Conservation (phyloP, 208 protist genomes). For the Crithidia thermophila region DNA sequence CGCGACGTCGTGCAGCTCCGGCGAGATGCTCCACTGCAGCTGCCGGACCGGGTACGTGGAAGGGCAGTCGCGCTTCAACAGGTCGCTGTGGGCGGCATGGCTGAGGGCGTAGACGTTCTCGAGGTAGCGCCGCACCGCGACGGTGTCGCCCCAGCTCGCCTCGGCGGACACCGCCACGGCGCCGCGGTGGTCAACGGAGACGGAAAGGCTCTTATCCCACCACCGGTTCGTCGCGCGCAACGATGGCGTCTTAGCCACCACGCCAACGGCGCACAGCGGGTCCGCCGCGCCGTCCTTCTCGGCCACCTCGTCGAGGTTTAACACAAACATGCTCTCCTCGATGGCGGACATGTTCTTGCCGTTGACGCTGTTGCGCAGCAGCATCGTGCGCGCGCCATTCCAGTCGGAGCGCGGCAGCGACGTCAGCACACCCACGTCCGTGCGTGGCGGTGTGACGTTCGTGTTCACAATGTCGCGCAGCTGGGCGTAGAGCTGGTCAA, state of each 20-base stretch:
- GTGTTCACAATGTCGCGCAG: slow-evolving; percentile 67
- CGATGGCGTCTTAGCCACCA: slow-evolving; percentile 35
- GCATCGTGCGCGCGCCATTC: slow-evolving; percentile 50
- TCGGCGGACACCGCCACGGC: slow-evolving; percentile 71
- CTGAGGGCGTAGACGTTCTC: slow-evolving; percentile 68
- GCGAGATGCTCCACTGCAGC: slow-evolving; percentile 55
- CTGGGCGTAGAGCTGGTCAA: slow-evolving; percentile 80
- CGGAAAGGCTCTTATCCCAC: slow-evolving; percentile 92
- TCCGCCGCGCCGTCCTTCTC: slow-evolving; percentile 38
- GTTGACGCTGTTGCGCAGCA: slow-evolving; percentile 67
- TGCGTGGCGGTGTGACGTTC: slow-evolving; percentile 30
- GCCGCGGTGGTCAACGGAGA: slow-evolving; percentile 64
- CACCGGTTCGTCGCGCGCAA: slow-evolving; percentile 63
- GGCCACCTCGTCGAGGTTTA: slow-evolving; percentile 75
- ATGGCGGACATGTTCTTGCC: slow-evolving; percentile 60
- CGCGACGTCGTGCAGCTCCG: slow-evolving; percentile 40
- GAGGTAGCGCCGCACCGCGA: slow-evolving; percentile 68
- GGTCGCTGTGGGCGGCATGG: slow-evolving; percentile 34
- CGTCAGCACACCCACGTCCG: slow-evolving; percentile 73
- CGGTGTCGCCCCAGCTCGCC: slow-evolving; percentile 76
- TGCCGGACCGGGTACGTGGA: slow-evolving; percentile 41
- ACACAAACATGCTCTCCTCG: slow-evolving; percentile 83
- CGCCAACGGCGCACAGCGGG: slow-evolving; percentile 39
- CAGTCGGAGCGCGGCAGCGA: slow-evolving; percentile 67
- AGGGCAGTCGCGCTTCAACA: slow-evolving; percentile 27